phyloP scores from a whole-genome alignment of 2,329 filamentous ascomycete species.

The Sporothrix dimorphospora region DNA sequence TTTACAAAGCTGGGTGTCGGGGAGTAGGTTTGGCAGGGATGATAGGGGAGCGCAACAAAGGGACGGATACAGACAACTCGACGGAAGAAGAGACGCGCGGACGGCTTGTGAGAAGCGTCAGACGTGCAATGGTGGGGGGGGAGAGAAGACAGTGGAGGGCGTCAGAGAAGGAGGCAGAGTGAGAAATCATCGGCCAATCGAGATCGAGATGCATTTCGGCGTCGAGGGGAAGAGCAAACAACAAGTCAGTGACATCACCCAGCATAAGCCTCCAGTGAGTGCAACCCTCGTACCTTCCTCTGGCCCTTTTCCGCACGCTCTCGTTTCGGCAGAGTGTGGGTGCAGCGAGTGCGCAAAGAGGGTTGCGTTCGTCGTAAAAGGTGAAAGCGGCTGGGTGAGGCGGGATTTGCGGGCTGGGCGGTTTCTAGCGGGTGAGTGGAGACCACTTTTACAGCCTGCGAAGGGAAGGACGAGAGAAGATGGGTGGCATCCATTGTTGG shows the following conservation, averaged over 20 bases:
- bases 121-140: background rate
- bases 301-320: background rate
- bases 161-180: too few relatives aligned
- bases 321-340: background rate
- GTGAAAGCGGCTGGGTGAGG: background rate
- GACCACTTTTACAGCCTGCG: background rate
- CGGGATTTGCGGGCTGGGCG: conserved; percentile 14
- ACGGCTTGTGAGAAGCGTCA: background rate
- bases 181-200: too few relatives aligned
- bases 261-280: conserved; percentile 6
- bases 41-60: background rate
- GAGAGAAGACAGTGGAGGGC: too few relatives aligned
- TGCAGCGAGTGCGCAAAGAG: too few relatives aligned
- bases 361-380: conserved; percentile 1
- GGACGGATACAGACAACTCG: background rate
- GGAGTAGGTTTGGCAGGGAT: too few relatives aligned
- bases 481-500: background rate
- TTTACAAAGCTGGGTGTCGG: too few relatives aligned
- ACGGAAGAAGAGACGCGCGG: background rate
- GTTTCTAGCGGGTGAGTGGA: background rate
- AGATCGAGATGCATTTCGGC: background rate
- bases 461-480: background rate
- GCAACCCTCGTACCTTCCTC: background rate
- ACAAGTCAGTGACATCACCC: conserved; percentile 12
- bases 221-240: background rate